Evolutionary conservation across 1,284 basidiomycete genomes (phyloP), one percentile per base, ranked within the genome.

Genomic region (Melampsora americana): DNA sequence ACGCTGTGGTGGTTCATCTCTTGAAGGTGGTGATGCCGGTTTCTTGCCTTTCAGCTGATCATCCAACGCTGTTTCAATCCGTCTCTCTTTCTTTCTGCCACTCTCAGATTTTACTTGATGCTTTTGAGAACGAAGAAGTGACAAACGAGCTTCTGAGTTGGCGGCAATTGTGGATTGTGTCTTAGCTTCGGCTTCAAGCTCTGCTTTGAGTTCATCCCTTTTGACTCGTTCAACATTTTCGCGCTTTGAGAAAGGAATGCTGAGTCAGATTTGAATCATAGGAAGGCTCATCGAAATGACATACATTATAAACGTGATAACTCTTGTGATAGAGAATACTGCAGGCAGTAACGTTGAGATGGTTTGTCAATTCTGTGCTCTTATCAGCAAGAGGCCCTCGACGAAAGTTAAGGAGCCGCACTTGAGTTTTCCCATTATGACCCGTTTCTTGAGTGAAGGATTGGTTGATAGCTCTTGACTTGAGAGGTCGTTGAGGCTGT

Each of bases 271-370:
- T 20, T 39, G 7, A 62, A 42, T 5, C 39, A 35, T 32, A 56
- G 6, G 6, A 0, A n/a, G 11, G 14, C 16, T 60, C 26, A 44
- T 42, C 46, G 7, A 26, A 18, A 23, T 23, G 30, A 66, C 70
- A 1, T 35, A 73, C 70, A 39, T 73, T 73, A 61, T 73, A 73
- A 30, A 73, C 70, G 26, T 73, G 70, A 42, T 73, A 73, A 32
- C 70, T 73, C 62, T 73, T 73, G 70, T 73, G 70, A 26, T 73
- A 44, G 11, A 73, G 48, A 28, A 73, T 73, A 62, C 70, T 73
- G 30, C 61, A 30, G 9, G 35, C 9, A 35, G 35, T 20, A 28
- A 39, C 16, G 39, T 30, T 30, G 20, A 30, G 32, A 30, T 62
- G 28, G 61, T 30, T 30, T 9, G 28, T 39, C 39, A 42, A 42